phyloP scores from a whole-genome alignment of 108 stramenopile species.

The Nitzschia sp. region DNA sequence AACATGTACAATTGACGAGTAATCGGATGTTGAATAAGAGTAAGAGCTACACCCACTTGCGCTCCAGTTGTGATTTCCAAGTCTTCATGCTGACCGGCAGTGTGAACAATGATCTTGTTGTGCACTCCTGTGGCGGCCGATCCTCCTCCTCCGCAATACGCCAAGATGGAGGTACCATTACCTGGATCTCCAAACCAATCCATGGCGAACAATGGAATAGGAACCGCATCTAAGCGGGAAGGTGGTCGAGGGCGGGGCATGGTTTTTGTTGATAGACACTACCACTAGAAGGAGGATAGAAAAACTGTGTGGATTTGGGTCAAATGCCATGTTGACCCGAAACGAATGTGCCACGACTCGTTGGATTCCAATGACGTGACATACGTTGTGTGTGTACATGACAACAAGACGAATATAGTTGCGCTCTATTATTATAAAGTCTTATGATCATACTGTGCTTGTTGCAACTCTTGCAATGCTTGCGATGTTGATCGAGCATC shows the following conservation, averaged over 20 bases:
- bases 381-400: no score
- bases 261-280: neutral
- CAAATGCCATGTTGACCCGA: neutral
- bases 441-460: conserved; percentile 34
- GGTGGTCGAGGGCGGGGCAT: conserved; percentile 43
- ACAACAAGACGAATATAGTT: no score
- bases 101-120: conserved; percentile 45
- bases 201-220: conserved; percentile 65
- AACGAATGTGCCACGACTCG: neutral
- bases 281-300: neutral
- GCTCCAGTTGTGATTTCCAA: conserved; percentile 36
- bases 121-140: conserved; percentile 48
- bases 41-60: conserved; percentile 43
- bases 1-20: conserved; percentile 35
- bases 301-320: neutral
- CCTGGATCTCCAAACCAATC: conserved; percentile 61
- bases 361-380: neutral
- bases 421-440: conserved; percentile 20
- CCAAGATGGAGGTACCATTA: neutral
- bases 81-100: conserved; percentile 27
- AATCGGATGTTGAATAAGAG: conserved; percentile 40
- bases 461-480: conserved; percentile 25
- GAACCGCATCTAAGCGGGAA: conserved; percentile 40
- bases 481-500: conserved; percentile 22
- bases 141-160: no score